Evolutionary conservation across 345 rosid genomes (phyloP).

Genomic region (Citropsis articulata): DNA sequence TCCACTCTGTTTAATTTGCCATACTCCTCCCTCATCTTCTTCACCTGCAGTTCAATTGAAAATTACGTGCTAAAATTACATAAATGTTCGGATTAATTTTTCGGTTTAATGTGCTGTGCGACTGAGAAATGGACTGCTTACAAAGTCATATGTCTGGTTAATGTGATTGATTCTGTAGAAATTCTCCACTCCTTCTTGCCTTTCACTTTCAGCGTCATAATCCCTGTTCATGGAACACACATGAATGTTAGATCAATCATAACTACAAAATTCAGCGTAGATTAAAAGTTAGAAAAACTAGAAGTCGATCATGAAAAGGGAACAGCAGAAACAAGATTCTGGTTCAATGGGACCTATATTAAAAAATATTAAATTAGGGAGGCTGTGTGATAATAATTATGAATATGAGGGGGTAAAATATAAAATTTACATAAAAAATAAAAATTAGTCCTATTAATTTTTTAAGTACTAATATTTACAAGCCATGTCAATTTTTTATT

Average conservation of each 20-base stretch:
- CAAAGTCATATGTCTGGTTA: constrained; percentile 79
- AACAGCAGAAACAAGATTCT: too few relatives aligned
- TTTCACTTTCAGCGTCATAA: constrained; percentile 68
- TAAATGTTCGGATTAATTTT: background rate
- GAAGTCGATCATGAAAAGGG: too few relatives aligned
- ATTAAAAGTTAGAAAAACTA: too few relatives aligned
- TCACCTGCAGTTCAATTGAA: constrained; percentile 28
- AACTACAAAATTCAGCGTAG: background rate
- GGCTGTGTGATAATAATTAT: too few relatives aligned
- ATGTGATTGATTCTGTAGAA: constrained; percentile 74
- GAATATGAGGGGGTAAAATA: too few relatives aligned
- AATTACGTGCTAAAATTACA: background rate
- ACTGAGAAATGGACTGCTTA: constrained; percentile 17
- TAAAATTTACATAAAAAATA: too few relatives aligned
- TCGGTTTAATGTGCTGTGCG: background rate
- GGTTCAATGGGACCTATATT: too few relatives aligned
- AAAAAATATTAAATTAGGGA: too few relatives aligned
- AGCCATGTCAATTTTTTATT: too few relatives aligned
- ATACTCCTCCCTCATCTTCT: constrained; percentile 47
- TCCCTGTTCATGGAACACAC: constrained; percentile 36
- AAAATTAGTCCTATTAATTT: too few relatives aligned
- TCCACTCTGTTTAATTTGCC: constrained; percentile 42
- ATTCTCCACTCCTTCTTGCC: constrained; percentile 68
- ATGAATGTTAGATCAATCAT: background rate
- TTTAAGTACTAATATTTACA: too few relatives aligned